Percentiles rank a stretch among this genome's conserved stretches.
Evolutionary conservation across 352 stramenopile species (phyloP).

Genomic region (Phytophthora europaea): DNA sequence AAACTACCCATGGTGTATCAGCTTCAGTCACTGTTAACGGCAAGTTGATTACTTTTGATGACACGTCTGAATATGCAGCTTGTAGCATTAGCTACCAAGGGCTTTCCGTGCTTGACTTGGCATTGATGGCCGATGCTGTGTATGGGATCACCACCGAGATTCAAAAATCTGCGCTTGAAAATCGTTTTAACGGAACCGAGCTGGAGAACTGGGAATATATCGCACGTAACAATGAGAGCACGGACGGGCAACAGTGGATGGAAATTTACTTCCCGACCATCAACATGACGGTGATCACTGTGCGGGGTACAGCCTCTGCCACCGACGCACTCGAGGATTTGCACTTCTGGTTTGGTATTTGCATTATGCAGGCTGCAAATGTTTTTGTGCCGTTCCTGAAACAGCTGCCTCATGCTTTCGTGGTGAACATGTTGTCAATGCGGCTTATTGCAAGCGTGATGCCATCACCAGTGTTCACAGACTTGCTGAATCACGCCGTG

Average conservation of each 20-base stretch:
- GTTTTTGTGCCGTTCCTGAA: conserved; percentile 88
- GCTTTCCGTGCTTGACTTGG: conserved; percentile 79
- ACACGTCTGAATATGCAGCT: conserved; percentile 73
- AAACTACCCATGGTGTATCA: conserved; percentile 37
- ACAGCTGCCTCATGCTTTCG: conserved; percentile 73
- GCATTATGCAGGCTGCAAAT: conserved; percentile 86
- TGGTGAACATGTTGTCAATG: conserved; percentile 85
- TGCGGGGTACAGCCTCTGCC: conserved; percentile 83
- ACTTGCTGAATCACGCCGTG: conserved; percentile 64
- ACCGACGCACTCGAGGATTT: conserved; percentile 86
- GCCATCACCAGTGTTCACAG: conserved; percentile 69
- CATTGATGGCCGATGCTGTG: conserved; percentile 78
- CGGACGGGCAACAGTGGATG: conserved; percentile 83
- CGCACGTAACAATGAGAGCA: conserved; percentile 73
- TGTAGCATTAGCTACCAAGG: conserved; percentile 73
- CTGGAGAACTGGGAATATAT: conserved; percentile 80
- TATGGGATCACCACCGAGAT: conserved; percentile 77
- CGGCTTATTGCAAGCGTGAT: conserved; percentile 69
- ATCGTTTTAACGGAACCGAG: conserved; percentile 83
- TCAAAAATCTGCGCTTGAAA: conserved; percentile 66
- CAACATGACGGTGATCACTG: conserved; percentile 87
- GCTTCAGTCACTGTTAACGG: conserved; percentile 50
- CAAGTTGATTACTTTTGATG: conserved; percentile 57
- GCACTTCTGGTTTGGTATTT: conserved; percentile 90
- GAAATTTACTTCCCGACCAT: conserved; percentile 80